Evolutionary conservation across 345 rosid genomes (phyloP).

Genomic region (Boechera stricta): DNA sequence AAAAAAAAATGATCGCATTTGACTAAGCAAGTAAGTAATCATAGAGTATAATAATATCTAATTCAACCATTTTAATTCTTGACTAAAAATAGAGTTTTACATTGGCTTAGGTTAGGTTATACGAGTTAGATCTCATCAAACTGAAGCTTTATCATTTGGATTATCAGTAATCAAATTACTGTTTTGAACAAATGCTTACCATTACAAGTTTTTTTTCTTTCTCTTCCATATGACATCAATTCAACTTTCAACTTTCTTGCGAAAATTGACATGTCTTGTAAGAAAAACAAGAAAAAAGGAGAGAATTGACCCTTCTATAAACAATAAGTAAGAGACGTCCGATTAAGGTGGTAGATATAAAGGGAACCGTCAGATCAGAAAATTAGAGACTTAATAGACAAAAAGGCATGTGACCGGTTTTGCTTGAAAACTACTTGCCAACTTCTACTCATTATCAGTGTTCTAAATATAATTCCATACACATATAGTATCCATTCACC

Average conservation of each 20-base stretch:
- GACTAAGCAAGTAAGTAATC: background rate
- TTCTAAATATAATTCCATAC: background rate
- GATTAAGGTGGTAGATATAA: slow-evolving; percentile 32
- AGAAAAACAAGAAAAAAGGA: background rate
- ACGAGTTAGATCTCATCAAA: slow-evolving; percentile 5
- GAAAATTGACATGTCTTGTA: slow-evolving; percentile 12
- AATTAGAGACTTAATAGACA: slow-evolving; percentile 32
- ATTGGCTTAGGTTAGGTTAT: background rate
- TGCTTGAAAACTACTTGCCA: slow-evolving; percentile 39
- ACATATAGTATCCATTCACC: background rate
- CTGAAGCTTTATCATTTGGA: slow-evolving; percentile 3
- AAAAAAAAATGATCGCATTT: background rate
- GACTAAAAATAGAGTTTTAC: background rate
- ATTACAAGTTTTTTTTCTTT: background rate
- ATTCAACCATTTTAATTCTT: background rate
- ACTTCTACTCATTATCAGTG: slow-evolving; percentile 13
- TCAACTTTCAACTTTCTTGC: background rate
- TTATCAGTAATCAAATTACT: background rate
- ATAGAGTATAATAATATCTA: background rate
- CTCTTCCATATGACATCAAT: background rate
- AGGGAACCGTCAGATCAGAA: slow-evolving; percentile 25
- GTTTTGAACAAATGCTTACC: background rate
- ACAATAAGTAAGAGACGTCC: background rate
- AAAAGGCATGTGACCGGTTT: slow-evolving; percentile 41
- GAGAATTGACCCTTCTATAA: slow-evolving; percentile 19